These are phyloP conservation scores for Saxophila tyrrhenica DNA, from an alignment of 495 filamentous ascomycete genomes.

Conservation along the genomic window DNA sequence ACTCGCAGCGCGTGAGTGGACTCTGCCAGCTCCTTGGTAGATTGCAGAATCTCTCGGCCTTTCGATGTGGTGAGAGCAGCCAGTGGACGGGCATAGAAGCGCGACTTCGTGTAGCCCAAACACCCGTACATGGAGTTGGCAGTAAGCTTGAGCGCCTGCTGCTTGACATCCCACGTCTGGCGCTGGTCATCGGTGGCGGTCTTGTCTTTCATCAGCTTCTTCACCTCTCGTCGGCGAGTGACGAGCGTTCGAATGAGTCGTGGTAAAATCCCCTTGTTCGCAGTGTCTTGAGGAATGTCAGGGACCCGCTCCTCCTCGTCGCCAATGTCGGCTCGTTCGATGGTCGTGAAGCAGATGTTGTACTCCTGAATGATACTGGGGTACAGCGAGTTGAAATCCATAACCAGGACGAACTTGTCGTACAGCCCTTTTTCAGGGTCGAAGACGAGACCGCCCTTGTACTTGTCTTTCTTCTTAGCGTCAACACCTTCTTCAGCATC, in stretches of 20 bases:
- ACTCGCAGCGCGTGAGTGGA: slow-evolving; percentile 70
- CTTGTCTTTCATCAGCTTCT: slow-evolving; percentile 92
- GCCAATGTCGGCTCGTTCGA: slow-evolving; percentile 58
- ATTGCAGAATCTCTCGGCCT: slow-evolving; percentile 90
- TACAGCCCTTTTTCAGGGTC: slow-evolving; percentile 96
- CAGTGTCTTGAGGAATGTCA: slow-evolving; percentile 47
- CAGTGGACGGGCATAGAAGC: slow-evolving; percentile 90
- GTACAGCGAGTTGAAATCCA: slow-evolving; percentile 99
- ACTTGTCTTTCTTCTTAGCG: slow-evolving; percentile 94
- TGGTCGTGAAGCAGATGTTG: slow-evolving; percentile 98
- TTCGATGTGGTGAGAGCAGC: slow-evolving; percentile 95
- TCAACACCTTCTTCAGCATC: slow-evolving; percentile 63
- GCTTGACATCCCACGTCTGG: slow-evolving; percentile 95
- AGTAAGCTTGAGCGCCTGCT: slow-evolving; percentile 89
- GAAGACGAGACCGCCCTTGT: slow-evolving; percentile 94
- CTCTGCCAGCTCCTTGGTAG: slow-evolving; percentile 90
- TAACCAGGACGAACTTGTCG: slow-evolving; percentile 92
- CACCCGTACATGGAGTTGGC: slow-evolving; percentile 99
- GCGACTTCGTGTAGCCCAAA: slow-evolving; percentile 86
- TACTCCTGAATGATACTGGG: slow-evolving; percentile 98
- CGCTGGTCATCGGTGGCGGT: slow-evolving; percentile 75
- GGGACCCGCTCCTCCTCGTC: slow-evolving; percentile 74
- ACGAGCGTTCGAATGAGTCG: slow-evolving; percentile 85
- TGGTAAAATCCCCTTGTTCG: slow-evolving; percentile 72
- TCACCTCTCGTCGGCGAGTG: slow-evolving; percentile 75